Conservation (phyloP, 768 basidiomycete genomes). For the Termitomyces eurrhizus region DNA sequence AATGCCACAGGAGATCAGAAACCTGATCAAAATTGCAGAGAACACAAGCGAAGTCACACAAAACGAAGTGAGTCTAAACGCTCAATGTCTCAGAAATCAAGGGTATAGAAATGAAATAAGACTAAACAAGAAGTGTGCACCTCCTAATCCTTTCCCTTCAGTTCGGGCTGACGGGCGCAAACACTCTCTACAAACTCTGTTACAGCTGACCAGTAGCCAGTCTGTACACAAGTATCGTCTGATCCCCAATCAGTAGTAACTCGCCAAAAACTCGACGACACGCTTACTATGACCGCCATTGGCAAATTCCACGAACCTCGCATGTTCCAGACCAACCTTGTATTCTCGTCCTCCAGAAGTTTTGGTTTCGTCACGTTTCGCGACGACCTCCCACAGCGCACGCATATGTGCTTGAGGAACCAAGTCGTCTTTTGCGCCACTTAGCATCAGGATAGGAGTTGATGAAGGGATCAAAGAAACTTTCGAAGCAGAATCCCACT, state of each 20-base stretch:
- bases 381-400: conserved; percentile 62
- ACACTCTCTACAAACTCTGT: conserved; percentile 39
- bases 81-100: background rate
- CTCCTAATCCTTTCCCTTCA: background rate
- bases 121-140: background rate
- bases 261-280: background rate
- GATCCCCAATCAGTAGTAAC: conserved; percentile 1
- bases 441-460: conserved; percentile 79
- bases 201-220: conserved; percentile 52
- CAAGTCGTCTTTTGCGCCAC: conserved; percentile 68
- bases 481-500: conserved; percentile 13
- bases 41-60: background rate
- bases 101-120: background rate
- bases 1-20: background rate
- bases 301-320: conserved; percentile 54
- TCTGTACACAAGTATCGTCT: conserved; percentile 57
- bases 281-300: conserved; percentile 50
- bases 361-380: conserved; percentile 47
- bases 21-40: background rate
- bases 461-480: conserved; percentile 55
- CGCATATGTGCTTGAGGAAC: conserved; percentile 78
- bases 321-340: conserved; percentile 48
- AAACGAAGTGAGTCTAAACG: background rate
- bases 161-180: conserved; percentile 27
- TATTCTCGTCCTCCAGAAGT: conserved; percentile 32